Evolutionary conservation across 305 asterid genomes (phyloP), one percentile per base, ranked within the genome.

Genomic region (Ilex paraguariensis): DNA sequence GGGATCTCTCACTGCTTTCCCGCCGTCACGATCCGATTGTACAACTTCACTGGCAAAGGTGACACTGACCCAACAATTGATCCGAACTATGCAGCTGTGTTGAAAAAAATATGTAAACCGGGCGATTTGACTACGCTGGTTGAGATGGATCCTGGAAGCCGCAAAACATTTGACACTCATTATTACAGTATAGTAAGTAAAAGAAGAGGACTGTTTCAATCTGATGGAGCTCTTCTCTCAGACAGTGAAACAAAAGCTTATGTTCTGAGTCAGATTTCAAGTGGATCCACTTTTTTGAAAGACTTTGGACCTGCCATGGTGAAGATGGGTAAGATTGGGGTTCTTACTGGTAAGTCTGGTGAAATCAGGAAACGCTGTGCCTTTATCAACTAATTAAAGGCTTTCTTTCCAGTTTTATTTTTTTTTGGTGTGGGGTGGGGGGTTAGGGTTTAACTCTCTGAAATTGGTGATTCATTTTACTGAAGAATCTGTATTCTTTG

Each of bases 71-170:
- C 85, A 14, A 55, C 63, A 62, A 56, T 83, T 76, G 90, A 83
- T 7, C 65, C 66, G 2, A 69, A 36, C 61, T 83, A 80, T 68
- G 64, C 28, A 21, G 28, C 28, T 21, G 28, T 21, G 28, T 21
- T 21, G 28, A 21, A 21, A 2, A 21, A 21, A 21, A 21, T 1
- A 21, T 21, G 28, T 21, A 21, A 21, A 21, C 28, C 28, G 28
- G 28, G 28, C 2, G 87, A 82, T 66, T 12, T 69, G 4, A 82
- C 77, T 10, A 57, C 74, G 64, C 49, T 60, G 0, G 77, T 85
- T 6, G 80, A 76, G 48, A 80, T 85, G 87, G 89, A 80, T 31
- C 85, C 92, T 3, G 82, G 85, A 16, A 83, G 90, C 70, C 54
- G 54, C 13, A 42, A 56, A 6, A 33, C 0, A 0, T 85, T 85